Evolutionary conservation across 1,284 basidiomycete genomes (phyloP), one percentile per base, ranked within the genome.

Genomic region (Tetrapyrgos nigripes): DNA sequence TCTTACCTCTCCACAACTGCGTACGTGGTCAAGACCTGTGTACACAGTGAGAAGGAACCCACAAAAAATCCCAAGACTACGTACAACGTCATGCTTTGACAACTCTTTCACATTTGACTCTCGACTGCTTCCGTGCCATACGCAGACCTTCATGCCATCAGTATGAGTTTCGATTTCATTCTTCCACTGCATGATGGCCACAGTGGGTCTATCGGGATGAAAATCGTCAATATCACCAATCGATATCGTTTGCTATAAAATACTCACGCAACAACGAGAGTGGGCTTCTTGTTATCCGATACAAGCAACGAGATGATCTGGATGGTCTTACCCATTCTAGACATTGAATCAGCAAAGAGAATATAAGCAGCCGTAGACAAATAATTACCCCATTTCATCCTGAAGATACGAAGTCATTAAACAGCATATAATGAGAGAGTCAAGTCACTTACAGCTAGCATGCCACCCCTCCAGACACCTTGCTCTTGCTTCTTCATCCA

Each of bases 101-200:
- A 99, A 79, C 68, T 91, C 86, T 57, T 84, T 81, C 21, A 79
- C 70, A 64, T 93, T 80, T 0, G 80, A 81, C 62, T 87, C 83
- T 28, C 92, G 83, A 14, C 86, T 83, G 2, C 85, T 76, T 21
- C 97, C 97, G 71, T 99, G 96, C 94, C 94, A 99, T 14, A 99
- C 84, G 44, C 92, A 85, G 27, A 97, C 92, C 53, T 87, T 87
- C 68, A 95, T 78, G 8, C 88, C 88, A 61, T 89, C 84, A 0
- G 93, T 92, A 66, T 94, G 93, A 0, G 88, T 77, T 35, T 88
- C 87, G 58, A 99, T 95, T 74, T 99, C 97, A 72, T 97, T 95
- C 66, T 89, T 87, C 97, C 97, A 99, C 78, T 99, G 97, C 89
- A 99, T 96, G 64, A 99, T 88, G 24, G 97, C 97, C 50, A 98